A percentile compares a stretch with the other conserved stretches of the same genome.
Evolutionary conservation across 345 rosid genomes (phyloP).

Genomic region (Erysimum cheiranthoides): DNA sequence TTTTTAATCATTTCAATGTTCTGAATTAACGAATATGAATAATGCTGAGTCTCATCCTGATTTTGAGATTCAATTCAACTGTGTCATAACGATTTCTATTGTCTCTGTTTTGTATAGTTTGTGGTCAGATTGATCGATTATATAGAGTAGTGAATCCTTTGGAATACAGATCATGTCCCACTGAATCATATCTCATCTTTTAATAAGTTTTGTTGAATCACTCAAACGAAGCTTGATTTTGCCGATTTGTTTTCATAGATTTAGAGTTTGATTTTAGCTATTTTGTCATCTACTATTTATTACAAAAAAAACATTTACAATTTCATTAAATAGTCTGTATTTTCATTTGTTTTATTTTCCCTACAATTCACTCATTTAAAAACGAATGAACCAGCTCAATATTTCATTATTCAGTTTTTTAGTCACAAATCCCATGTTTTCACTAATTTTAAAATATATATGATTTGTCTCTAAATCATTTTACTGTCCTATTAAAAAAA

Average conservation of each 20-base stretch:
- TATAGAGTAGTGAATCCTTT: neutral
- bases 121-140: neutral
- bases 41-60: neutral
- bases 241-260: neutral
- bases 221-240: neutral
- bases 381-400: too few species aligned
- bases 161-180: conserved; percentile 23
- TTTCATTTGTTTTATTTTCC: too few species aligned
- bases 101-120: neutral
- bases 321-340: too few species aligned
- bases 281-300: too few species aligned
- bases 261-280: neutral
- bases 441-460: too few species aligned
- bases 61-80: neutral
- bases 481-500: too few species aligned
- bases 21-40: too few species aligned
- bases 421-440: too few species aligned
- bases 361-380: too few species aligned
- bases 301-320: too few species aligned
- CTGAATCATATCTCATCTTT: neutral
- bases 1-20: neutral
- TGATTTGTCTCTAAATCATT: too few species aligned
- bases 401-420: too few species aligned
- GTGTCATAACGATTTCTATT: neutral
- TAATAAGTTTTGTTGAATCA: neutral